Base-by-base conservation (phyloP, 352 stramenopile species). In the Peronospora belbahrii region DNA sequence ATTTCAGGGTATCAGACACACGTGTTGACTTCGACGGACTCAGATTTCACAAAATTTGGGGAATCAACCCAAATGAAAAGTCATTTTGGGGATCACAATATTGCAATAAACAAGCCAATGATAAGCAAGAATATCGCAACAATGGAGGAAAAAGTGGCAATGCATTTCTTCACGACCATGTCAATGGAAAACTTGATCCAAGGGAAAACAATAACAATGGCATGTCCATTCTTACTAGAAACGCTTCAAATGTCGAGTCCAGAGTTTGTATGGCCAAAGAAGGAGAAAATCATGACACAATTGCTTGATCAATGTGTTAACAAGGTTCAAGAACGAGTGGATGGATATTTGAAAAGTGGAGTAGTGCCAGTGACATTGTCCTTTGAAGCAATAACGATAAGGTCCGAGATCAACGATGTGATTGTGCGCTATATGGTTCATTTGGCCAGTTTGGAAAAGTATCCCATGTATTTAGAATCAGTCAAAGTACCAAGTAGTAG, bases 121-220 rank as follows among this genome's bases (percentile, higher is more conserved):
- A n/a, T n/a, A n/a, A n/a, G n/a, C n/a, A n/a, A n/a, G n/a, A 46
- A 68, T 37, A 8, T 36, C 17, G 40, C 41, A 13, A 38, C 46
- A 23, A 0, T 72, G 15, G 43, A 64, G 10, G 50, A 69, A 50
- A 50, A 47, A 25, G 43, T 69, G 19, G 55, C 59, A 24, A 69
- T 73, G 63, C 59, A 69, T 28, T 40, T 73, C 30, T 59, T 73
- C 35, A 59, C 49, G 35, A 64, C 51, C 1, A 30, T 66, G 31
- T 4, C 34, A 20, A 18, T 61, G 48, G 42, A 51, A 10, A 22
- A 42, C 5, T 54, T 73, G 0, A 24, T 56, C 6, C 19, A 55
- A 2, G 50, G 43, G 0, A 35, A 48, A 11, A n/a, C n/a, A n/a
- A n/a, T n/a, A n/a, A n/a, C n/a, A n/a, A 3, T 52, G 1, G 30